Percentiles rank a stretch among this genome's conserved stretches.
Conservation (phyloP, 148 eudicot species). For the Cornus suecica region DNA sequence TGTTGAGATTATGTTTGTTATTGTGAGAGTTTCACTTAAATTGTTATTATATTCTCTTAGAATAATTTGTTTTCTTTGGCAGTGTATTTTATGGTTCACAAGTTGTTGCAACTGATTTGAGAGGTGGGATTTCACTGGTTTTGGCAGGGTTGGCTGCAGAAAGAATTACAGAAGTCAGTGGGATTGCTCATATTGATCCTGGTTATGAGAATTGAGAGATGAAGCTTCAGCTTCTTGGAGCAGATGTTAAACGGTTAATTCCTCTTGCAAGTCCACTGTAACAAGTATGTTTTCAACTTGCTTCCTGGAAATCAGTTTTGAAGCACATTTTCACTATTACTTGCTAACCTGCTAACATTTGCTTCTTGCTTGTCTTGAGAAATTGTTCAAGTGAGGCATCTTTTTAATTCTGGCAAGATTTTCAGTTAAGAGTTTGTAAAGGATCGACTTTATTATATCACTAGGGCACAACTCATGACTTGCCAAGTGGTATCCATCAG, state of each 20-base stretch:
- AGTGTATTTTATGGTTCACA: slow-evolving; percentile 10
- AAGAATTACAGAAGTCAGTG: slow-evolving; percentile 20
- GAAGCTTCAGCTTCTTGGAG: slow-evolving; percentile 23
- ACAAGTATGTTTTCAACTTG: background rate
- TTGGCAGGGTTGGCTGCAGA: slow-evolving; percentile 25
- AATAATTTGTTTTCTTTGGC: background rate
- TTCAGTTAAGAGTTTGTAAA: background rate
- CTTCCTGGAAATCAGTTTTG: background rate
- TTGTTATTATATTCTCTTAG: no score
- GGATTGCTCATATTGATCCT: slow-evolving; percentile 18
- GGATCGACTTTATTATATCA: background rate
- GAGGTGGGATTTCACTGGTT: slow-evolving; percentile 24
- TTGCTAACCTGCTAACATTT: background rate
- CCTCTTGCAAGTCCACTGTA: background rate
- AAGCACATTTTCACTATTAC: background rate
- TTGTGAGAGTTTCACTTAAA: no score
- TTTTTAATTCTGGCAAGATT: background rate
- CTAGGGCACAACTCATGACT: background rate
- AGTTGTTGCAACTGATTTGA: slow-evolving; percentile 21
- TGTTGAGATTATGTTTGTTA: no score
- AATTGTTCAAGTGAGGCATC: background rate
- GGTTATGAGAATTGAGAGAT: slow-evolving; percentile 23
- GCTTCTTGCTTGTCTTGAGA: background rate
- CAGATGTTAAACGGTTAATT: slow-evolving; percentile 13
- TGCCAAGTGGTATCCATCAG: background rate